Conservation (phyloP, 306 rosid species). For the Dalbergia cultrata region DNA sequence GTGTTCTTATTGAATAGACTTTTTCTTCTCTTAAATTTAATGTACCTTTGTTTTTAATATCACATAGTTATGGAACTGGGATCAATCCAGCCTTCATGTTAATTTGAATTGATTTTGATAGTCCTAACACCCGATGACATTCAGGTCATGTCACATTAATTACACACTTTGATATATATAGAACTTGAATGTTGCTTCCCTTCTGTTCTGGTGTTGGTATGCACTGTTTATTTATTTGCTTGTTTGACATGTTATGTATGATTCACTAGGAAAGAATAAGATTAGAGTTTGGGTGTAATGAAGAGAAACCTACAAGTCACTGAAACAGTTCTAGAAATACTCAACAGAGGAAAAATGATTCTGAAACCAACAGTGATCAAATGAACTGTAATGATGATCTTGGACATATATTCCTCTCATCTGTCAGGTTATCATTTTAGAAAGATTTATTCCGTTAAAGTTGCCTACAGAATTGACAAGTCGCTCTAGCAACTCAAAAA, state of each 20-base stretch:
- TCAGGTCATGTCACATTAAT: conserved; percentile 5
- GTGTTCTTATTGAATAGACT: conserved; percentile 24
- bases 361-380: too few relatives aligned
- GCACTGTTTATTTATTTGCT: neutral
- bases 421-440: too few relatives aligned
- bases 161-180: neutral
- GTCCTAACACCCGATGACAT: neutral
- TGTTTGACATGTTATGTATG: neutral
- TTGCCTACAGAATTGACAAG: too few relatives aligned
- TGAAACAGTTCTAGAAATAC: too few relatives aligned
- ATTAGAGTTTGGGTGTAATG: neutral
- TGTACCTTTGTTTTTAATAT: conserved; percentile 7
- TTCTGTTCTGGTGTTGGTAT: conserved; percentile 4
- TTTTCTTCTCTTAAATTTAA: conserved; percentile 29
- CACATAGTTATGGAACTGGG: conserved; percentile 18
- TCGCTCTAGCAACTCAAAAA: too few relatives aligned
- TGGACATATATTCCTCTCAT: too few relatives aligned
- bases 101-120: conserved; percentile 21
- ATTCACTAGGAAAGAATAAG: neutral
- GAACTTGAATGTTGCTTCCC: conserved; percentile 1
- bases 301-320: too few relatives aligned
- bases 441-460: too few relatives aligned
- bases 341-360: too few relatives aligned
- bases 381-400: too few relatives aligned
- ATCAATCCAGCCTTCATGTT: conserved; percentile 20